Conservation (phyloP, 1,284 basidiomycete species). For the Porphyrellus sp. region DNA sequence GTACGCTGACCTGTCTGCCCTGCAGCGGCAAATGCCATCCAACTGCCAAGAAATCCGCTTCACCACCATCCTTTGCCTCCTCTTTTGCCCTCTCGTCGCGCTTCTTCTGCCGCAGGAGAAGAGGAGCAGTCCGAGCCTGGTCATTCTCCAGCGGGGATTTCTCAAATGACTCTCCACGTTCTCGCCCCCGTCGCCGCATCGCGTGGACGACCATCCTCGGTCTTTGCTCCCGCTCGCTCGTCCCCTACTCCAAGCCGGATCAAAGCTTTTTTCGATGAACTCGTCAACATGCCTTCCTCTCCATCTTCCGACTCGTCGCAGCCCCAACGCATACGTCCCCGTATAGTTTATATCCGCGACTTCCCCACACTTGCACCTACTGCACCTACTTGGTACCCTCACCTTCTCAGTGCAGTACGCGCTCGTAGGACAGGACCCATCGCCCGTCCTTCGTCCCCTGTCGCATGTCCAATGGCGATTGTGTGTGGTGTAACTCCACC, state of each 20-base stretch:
- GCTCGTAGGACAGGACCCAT: constrained; percentile 64
- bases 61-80: constrained; percentile 51
- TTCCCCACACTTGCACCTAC: constrained; percentile 71
- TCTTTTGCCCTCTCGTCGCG: constrained; percentile 24
- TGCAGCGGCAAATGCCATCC: constrained; percentile 60
- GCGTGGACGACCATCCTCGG: constrained; percentile 42
- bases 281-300: constrained; percentile 60
- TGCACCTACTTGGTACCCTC: constrained; percentile 76
- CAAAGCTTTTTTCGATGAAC: constrained; percentile 69
- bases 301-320: constrained; percentile 26
- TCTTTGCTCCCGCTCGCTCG: constrained; percentile 43
- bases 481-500: constrained; percentile 81
- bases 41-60: constrained; percentile 67
- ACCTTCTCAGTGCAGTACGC: constrained; percentile 72
- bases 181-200: constrained; percentile 44
- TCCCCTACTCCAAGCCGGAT: constrained; percentile 48
- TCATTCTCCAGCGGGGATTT: constrained; percentile 31
- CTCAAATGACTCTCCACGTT: constrained; percentile 64
- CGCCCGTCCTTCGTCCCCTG: constrained; percentile 52
- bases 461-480: constrained; percentile 70
- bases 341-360: constrained; percentile 83
- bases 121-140: constrained; percentile 37
- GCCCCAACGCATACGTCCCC: constrained; percentile 43
- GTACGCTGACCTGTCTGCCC: constrained; percentile 10
- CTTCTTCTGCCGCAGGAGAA: constrained; percentile 50